Conservation (phyloP, 306 rosid species). For the Medicago ruthenica region DNA sequence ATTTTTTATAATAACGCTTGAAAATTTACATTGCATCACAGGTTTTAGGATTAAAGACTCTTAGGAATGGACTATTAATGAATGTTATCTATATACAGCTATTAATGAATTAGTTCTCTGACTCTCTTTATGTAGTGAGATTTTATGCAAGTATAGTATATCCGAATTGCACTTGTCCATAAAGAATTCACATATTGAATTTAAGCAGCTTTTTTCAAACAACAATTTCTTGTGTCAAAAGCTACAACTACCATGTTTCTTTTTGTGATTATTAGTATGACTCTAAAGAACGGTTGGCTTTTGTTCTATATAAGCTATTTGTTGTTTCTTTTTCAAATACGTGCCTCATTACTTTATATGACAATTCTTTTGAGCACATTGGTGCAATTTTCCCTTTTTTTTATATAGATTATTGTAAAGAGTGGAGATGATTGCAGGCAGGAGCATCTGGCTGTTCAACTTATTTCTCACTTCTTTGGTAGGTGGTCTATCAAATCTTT, state of each 20-base stretch:
- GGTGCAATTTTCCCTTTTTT: conserved; percentile 38
- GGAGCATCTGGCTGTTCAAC: conserved; percentile 99
- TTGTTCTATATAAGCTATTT: conserved; percentile 24
- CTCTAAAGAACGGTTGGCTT: conserved; percentile 29
- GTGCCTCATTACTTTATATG: conserved; percentile 34
- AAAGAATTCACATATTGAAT: background rate
- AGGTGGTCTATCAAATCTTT: conserved; percentile 40
- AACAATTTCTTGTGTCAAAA: conserved; percentile 28
- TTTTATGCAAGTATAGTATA: background rate
- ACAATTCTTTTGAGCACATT: conserved; percentile 30
- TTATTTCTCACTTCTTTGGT: conserved; percentile 98
- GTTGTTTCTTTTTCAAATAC: conserved; percentile 5
- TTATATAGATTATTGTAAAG: conserved; percentile 84
- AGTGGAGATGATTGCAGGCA: conserved; percentile 99
- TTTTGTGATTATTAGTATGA: conserved; percentile 24
- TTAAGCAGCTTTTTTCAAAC: background rate
- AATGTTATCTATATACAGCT: background rate
- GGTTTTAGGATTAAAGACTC: background rate
- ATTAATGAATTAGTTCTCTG: background rate
- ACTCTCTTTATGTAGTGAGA: background rate
- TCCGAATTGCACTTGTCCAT: background rate
- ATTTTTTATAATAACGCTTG: conserved; percentile 6
- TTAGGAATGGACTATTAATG: background rate
- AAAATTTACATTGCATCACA: conserved; percentile 3
- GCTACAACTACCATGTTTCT: conserved; percentile 17